Conservation (phyloP, 1,139 yeast species). For the Nadsonia starkeyi-henricii region DNA sequence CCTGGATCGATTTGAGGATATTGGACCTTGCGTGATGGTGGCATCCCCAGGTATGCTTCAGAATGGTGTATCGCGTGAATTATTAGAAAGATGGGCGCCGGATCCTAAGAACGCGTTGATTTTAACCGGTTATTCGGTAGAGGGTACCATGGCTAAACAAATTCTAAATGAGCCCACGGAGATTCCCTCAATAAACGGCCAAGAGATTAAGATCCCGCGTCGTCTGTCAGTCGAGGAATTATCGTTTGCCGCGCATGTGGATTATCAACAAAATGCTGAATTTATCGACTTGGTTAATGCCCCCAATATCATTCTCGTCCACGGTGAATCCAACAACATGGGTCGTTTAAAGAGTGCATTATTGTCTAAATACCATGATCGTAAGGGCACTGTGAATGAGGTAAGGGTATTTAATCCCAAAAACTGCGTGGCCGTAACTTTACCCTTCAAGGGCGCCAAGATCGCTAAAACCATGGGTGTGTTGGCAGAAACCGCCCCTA, state of each 20-base stretch:
- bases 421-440: constrained; percentile 67
- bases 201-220: constrained; percentile 76
- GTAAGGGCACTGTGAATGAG: constrained; percentile 79
- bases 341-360: constrained; percentile 90
- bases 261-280: constrained; percentile 81
- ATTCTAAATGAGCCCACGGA: constrained; percentile 78
- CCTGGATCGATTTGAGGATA: constrained; percentile 75
- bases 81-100: constrained; percentile 93
- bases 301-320: constrained; percentile 65
- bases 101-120: constrained; percentile 81
- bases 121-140: constrained; percentile 93
- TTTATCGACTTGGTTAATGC: constrained; percentile 85
- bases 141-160: constrained; percentile 94
- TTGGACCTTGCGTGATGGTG: constrained; percentile 90
- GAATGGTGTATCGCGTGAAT: constrained; percentile 83
- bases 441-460: constrained; percentile 72
- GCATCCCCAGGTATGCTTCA: constrained; percentile 98
- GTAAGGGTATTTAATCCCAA: constrained; percentile 89
- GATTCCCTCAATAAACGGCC: constrained; percentile 65
- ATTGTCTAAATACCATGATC: constrained; percentile 66
- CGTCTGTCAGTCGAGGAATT: constrained; percentile 85
- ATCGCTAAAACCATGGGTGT: constrained; percentile 77
- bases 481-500: constrained; percentile 38
- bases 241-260: constrained; percentile 98
- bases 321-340: constrained; percentile 98